Percentiles rank a stretch among this genome's conserved stretches.
These are phyloP conservation scores for Fomitopsis serialis DNA, from an alignment of 768 basidiomycete species.

Conservation along the genomic window DNA sequence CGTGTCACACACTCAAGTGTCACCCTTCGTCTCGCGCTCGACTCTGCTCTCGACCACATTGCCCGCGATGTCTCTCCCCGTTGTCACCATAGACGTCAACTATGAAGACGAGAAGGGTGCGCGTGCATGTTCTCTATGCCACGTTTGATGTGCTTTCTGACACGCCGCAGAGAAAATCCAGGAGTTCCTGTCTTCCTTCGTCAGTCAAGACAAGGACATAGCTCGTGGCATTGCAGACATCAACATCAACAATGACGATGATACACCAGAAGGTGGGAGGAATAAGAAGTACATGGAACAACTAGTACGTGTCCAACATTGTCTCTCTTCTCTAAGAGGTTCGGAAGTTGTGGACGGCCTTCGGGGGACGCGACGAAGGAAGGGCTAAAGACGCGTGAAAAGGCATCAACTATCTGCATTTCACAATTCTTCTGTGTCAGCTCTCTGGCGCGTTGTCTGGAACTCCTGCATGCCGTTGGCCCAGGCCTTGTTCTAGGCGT, in stretches of 20 bases:
- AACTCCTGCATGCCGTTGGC: too few relatives aligned
- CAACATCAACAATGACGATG: slow-evolving; percentile 50
- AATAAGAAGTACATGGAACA: slow-evolving; percentile 78
- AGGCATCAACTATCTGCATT: too few relatives aligned
- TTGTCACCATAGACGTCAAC: slow-evolving; percentile 52
- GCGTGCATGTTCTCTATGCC: neutral
- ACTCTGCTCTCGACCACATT: slow-evolving; percentile 20
- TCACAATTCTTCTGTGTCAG: too few relatives aligned
- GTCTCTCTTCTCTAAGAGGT: neutral
- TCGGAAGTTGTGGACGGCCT: too few relatives aligned
- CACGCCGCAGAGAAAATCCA: slow-evolving; percentile 53
- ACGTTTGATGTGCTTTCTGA: neutral
- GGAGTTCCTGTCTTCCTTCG: slow-evolving; percentile 67
- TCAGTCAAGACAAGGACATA: slow-evolving; percentile 58
- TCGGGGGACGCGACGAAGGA: too few relatives aligned
- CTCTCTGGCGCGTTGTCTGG: too few relatives aligned
- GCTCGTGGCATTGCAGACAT: slow-evolving; percentile 65
- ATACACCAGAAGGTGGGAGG: slow-evolving; percentile 30
- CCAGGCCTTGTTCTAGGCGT: too few relatives aligned
- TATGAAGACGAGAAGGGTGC: slow-evolving; percentile 73
- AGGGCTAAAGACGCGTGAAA: too few relatives aligned
- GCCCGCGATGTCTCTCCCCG: slow-evolving; percentile 58
- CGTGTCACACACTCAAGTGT: neutral
- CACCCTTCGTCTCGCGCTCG: slow-evolving; percentile 7
- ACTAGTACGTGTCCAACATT: slow-evolving; percentile 49